A percentile compares a stretch with the other conserved stretches of the same genome.
Conservation (phyloP, 2,329 filamentous ascomycete species). For the Hirsutella rhossiliensis region DNA sequence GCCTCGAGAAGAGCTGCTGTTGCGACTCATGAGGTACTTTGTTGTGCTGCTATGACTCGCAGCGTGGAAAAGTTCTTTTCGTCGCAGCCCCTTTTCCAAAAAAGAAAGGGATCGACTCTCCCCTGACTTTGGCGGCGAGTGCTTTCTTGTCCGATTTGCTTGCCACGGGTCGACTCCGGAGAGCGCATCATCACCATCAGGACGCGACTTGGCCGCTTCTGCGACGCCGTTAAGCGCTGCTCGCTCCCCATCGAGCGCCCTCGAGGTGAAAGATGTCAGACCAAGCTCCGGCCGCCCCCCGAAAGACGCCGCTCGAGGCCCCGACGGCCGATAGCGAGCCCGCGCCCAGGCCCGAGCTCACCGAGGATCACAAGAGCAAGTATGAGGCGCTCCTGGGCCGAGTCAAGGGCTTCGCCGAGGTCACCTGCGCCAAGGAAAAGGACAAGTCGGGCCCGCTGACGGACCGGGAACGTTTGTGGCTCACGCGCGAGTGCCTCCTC, state of each 20-base stretch:
- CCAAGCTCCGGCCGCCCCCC: background rate
- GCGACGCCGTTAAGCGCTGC: background rate
- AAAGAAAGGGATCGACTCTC: too few relatives aligned
- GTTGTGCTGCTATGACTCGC: too few relatives aligned
- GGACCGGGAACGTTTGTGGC: constrained; percentile 75
- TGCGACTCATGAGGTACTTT: too few relatives aligned
- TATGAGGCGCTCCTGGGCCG: constrained; percentile 65
- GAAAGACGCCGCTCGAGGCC: constrained; percentile 43
- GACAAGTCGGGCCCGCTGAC: constrained; percentile 53
- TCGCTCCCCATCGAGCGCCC: background rate
- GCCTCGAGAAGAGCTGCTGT: too few relatives aligned
- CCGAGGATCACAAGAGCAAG: constrained; percentile 66
- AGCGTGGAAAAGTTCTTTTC: too few relatives aligned
- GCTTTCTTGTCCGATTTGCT: too few relatives aligned
- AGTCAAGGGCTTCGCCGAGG: constrained; percentile 57
- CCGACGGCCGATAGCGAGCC: constrained; percentile 49
- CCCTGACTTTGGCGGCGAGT: too few relatives aligned
- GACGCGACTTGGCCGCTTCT: too few relatives aligned
- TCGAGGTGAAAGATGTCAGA: too few relatives aligned
- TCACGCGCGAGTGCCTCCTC: constrained; percentile 83
- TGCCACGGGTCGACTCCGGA: too few relatives aligned
- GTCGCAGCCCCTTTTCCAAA: too few relatives aligned
- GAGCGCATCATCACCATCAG: too few relatives aligned
- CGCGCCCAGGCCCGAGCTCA: constrained; percentile 45
- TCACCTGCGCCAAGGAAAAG: constrained; percentile 43